phyloP scores from a whole-genome alignment of 352 stramenopile genomes.

The Pythium plurisporium region DNA sequence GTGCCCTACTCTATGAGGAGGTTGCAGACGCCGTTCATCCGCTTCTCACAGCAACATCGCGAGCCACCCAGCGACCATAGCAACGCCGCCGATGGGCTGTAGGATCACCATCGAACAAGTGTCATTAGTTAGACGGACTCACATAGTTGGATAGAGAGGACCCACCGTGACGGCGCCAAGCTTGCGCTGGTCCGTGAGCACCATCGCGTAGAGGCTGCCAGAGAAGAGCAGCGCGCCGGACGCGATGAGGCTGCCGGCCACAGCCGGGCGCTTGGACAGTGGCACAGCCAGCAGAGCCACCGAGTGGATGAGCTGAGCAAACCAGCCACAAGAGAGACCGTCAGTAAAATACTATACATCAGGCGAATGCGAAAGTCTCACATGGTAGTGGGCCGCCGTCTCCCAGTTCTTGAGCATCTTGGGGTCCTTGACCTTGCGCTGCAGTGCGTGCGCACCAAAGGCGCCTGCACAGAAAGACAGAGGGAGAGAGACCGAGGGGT shows the following conservation, averaged over 20 bases:
- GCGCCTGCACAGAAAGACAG: slow-evolving; percentile 33
- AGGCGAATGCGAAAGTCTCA: too few species aligned
- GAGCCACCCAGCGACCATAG: slow-evolving; percentile 68
- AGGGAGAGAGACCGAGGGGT: background rate
- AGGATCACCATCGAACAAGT: background rate
- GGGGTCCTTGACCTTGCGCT: slow-evolving; percentile 61
- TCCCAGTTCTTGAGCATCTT: slow-evolving; percentile 85
- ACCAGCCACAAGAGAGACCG: background rate
- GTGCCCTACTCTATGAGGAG: background rate
- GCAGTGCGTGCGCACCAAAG: slow-evolving; percentile 73
- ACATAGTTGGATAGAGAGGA: slow-evolving; percentile 7
- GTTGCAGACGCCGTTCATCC: too few species aligned
- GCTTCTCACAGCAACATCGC: slow-evolving; percentile 51
- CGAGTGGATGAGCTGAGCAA: slow-evolving; percentile 56
- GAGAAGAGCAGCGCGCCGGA: slow-evolving; percentile 73
- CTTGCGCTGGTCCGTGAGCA: slow-evolving; percentile 67
- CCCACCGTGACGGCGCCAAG: slow-evolving; percentile 73
- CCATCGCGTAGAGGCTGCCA: slow-evolving; percentile 73
- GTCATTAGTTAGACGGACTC: background rate
- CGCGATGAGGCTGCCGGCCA: slow-evolving; percentile 54
- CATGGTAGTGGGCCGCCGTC: slow-evolving; percentile 78
- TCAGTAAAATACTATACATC: too few species aligned
- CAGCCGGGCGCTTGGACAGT: slow-evolving; percentile 48
- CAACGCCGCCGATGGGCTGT: slow-evolving; percentile 65
- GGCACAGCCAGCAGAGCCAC: slow-evolving; percentile 63